Evolutionary conservation across 129 eudicot species (phyloP), one percentile per base, ranked within the genome.

Genomic region (Rutidosis leptorrhynchoides): DNA sequence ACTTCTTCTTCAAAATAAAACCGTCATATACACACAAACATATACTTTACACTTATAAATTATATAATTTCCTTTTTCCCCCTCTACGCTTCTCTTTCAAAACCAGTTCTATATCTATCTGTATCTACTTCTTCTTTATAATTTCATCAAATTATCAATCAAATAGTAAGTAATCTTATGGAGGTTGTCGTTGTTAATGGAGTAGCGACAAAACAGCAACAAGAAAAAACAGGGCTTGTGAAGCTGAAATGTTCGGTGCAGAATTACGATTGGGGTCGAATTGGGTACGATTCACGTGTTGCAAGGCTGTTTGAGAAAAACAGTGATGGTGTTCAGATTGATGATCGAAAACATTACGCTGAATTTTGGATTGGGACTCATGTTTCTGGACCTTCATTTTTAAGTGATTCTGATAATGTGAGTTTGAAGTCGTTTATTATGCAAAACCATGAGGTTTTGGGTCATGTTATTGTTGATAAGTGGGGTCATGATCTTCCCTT

Each of bases 341-440:
- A 78, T 6, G 86, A 77, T 2, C 70, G 51, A 4, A 76, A 80
- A 65, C 86, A 87, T 43, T 86, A 83, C 63, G 98, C 98, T 21
- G 98, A 93, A 78, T 84, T 93, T 9, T 93, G 98, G 98, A 88
- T 93, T 82, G 98, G 98, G 1, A 89, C 98, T 7, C 98, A 93
- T 69, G 82, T 83, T 2, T 85, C 95, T 11, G 96, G 96, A 15
- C 90, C 95, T 0, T 93, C 98, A 5, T 83, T 70, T 75, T 71
- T 58, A 6, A 19, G 37, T 4, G 54, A 58, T 30, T 16, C 5
- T 15, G 71, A 8, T 37, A 63, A 55, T 60, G 65, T 75, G 51
- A 85, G 63, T 66, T 74, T 92, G 77, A 88, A 84, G 81, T 62
- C 75, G 7, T 88, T 96, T 95, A 85, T 92, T 74, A 68, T 62